phyloP scores from a whole-genome alignment of 768 basidiomycete genomes.

The Termitomyces titanicus region DNA sequence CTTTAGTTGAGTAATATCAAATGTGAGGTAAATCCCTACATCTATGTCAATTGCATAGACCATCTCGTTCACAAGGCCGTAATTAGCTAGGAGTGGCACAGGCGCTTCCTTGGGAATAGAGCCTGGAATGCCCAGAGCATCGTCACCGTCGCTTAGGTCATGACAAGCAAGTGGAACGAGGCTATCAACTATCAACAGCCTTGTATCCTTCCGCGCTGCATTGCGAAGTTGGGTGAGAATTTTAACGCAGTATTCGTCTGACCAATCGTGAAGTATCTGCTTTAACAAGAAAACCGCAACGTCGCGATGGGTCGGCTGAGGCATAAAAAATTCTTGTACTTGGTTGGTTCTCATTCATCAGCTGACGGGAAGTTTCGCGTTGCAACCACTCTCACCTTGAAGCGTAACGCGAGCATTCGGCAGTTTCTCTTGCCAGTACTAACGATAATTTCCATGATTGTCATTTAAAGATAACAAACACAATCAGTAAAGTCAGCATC shows the following conservation, averaged over 20 bases:
- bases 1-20: background rate
- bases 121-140: conserved; percentile 17
- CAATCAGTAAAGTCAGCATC: background rate
- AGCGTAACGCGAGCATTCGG: conserved; percentile 2
- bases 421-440: conserved; percentile 4
- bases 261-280: conserved; percentile 11
- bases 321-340: conserved; percentile 9
- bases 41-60: conserved; percentile 31
- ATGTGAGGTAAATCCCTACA: conserved; percentile 20
- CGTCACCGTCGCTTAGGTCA: background rate
- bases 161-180: conserved; percentile 7
- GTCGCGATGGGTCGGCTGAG: conserved; percentile 1
- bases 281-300: conserved; percentile 9
- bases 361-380: background rate
- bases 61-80: conserved; percentile 33
- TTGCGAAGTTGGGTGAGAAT: conserved; percentile 4
- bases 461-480: background rate
- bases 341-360: background rate
- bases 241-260: conserved; percentile 6
- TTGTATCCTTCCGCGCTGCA: background rate
- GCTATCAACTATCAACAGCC: conserved; percentile 7
- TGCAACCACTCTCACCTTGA: conserved; percentile 3
- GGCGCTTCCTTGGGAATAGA: conserved; percentile 17
- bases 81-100: conserved; percentile 35
- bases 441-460: too few relatives aligned